Base-by-base conservation (phyloP, 441 rosid species). In the Biscutella auriculata region DNA sequence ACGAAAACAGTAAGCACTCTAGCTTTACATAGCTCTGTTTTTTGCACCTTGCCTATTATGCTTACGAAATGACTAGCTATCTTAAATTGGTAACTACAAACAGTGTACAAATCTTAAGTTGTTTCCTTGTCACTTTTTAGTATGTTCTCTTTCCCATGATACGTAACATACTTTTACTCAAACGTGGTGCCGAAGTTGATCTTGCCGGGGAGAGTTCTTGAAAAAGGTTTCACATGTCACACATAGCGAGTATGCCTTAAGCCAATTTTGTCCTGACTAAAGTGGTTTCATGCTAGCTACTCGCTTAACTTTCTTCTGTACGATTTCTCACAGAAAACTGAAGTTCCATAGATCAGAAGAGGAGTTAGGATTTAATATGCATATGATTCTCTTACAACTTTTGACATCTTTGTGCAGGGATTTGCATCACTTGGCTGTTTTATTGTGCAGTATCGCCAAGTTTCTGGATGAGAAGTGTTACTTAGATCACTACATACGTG, bases 401-500 rank as follows among this genome's bases (percentile, higher is more conserved):
- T 58, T 50, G 47, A 61, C 62, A 64, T 41, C 62, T 67, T 7
- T 44, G 51, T 73, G 37, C 68, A 94, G 99, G 89, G 99, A 93
- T 79, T 75, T 83, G 80, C 81, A 93, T 77, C 84, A 76, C 65
- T 68, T 93, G 72, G 90, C 87, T 29, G 71, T 73, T 75, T 76
- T 87, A 17, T 68, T 89, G 60, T 84, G 87, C 66, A 68, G 70
- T 50, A 77, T 89, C 66, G 91, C 99, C 26, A 79, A 77, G 68
- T 79, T 62, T 71, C 78, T 94, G 84, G 88, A 85, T 27, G 86
- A 82, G 69, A 82, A 75, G 57, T 79, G 82, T 77, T 89, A 79
- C 73, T 48, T 85, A 65, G 99, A 94, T 77, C 84, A 94, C 76
- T 94, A 90, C 70, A 68, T 79, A 65, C 99, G 97, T 58, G 99